phyloP scores from a whole-genome alignment of 352 stramenopile species.

The Phytophthora quininea region DNA sequence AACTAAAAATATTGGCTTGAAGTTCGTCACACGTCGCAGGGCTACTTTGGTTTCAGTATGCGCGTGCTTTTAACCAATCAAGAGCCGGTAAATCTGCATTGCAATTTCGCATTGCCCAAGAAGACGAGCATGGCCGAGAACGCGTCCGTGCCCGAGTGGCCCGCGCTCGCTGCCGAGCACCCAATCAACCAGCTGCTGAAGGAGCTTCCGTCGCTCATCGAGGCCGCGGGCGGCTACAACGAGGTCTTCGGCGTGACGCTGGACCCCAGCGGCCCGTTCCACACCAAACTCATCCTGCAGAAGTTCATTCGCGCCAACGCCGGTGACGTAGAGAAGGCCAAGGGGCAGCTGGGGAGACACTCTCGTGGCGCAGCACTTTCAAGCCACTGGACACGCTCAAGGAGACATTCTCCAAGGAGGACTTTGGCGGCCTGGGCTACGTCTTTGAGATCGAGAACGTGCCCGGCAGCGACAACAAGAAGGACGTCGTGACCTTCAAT shows the following conservation, averaged over 20 bases:
- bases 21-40: constrained; percentile 14
- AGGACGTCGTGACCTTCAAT: constrained; percentile 38
- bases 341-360: constrained; percentile 30
- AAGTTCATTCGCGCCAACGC: constrained; percentile 35
- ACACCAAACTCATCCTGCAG: constrained; percentile 34
- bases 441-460: constrained; percentile 34
- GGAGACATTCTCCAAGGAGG: constrained; percentile 28
- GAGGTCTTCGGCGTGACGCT: constrained; percentile 33
- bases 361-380: constrained; percentile 33
- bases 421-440: constrained; percentile 28
- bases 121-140: constrained; percentile 1
- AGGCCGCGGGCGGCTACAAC: constrained; percentile 26
- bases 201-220: constrained; percentile 21
- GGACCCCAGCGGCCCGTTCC: constrained; percentile 29
- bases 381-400: constrained; percentile 30
- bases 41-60: neutral
- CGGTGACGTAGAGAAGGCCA: constrained; percentile 35
- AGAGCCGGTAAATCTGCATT: neutral
- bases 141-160: constrained; percentile 20
- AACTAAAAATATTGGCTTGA: constrained; percentile 18
- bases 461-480: constrained; percentile 30
- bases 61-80: neutral
- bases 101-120: neutral
- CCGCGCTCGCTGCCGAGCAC: constrained; percentile 21
- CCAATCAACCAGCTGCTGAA: constrained; percentile 32